phyloP scores from a whole-genome alignment of 2,329 filamentous ascomycete genomes.

The Endoconidiophora laricicola region DNA sequence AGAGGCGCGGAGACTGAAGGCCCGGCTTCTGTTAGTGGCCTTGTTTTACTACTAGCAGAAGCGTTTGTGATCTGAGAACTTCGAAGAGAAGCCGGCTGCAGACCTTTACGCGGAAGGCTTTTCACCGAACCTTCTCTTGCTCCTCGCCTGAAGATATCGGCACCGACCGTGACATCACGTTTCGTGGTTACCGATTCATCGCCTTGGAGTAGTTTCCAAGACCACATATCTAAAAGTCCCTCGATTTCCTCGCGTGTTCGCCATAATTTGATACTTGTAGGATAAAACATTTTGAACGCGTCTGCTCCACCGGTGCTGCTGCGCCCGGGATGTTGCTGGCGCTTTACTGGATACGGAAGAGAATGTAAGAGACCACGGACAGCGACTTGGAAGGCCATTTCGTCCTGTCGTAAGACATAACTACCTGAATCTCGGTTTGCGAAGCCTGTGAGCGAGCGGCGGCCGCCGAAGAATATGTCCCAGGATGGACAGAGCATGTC shows the following conservation, averaged over 20 bases:
- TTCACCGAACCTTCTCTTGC: conserved; percentile 15
- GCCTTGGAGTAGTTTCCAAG: conserved; percentile 41
- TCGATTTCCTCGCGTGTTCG: conserved; percentile 67
- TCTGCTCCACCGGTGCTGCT: conserved; percentile 24
- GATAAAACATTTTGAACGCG: conserved; percentile 83
- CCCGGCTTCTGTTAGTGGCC: background rate
- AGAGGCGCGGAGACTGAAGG: conserved; percentile 22
- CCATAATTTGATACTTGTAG: conserved; percentile 71
- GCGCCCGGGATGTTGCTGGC: conserved; percentile 18
- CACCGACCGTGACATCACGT: conserved; percentile 27
- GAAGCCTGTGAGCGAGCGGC: conserved; percentile 24
- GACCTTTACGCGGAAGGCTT: conserved; percentile 15
- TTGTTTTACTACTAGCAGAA: background rate
- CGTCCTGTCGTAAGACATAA: conserved; percentile 74
- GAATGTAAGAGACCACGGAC: conserved; percentile 74
- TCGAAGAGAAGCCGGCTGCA: too few relatives aligned
- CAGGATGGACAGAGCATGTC: conserved; percentile 68
- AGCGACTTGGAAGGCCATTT: conserved; percentile 83
- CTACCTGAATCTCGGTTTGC: conserved; percentile 39
- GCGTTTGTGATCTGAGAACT: conserved; percentile 8
- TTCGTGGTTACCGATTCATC: conserved; percentile 24
- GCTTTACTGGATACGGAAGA: conserved; percentile 71
- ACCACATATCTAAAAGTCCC: conserved; percentile 53
- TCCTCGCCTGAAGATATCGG: conserved; percentile 33
- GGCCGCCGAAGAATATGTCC: conserved; percentile 48